Base-by-base conservation (phyloP, 1,139 yeast genomes). In the Diutina ranongensis region DNA sequence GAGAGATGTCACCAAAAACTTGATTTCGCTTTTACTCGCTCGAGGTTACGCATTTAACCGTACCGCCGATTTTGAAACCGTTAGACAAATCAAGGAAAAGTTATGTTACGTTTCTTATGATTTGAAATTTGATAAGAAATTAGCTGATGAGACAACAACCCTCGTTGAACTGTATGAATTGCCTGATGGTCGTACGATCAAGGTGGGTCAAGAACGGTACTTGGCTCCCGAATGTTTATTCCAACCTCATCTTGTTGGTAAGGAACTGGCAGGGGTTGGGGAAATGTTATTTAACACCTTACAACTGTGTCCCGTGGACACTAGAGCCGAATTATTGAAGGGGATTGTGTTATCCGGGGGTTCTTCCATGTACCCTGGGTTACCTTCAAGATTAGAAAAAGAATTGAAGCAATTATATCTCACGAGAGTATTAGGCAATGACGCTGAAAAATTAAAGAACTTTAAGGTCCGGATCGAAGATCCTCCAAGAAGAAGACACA, bases 141-240 rank as follows among this genome's bases (percentile, higher is more conserved):
- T 92, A 51, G 84, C 97, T 18, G 83, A 83, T 53, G 98, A 92
- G 57, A 92, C 99, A 5, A 92, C 98, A 2, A 85, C 94, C 3
- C 71, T 92, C 54, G 96, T 89, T 48, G 95, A 89, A 61, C 76
- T 76, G 50, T 89, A 86, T 62, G 97, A 92, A 65, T 74, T 94
- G 51, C 98, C 98, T 12, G 98, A 92, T 64, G 98, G 98, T 46
- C 78, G 98, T 64, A 79, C 85, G 36, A 88, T 92, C 57, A 86
- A 84, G 63, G 86, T 89, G 44, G 97, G 98, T 3, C 85, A 94
- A 32, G 98, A 92, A 65, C 77, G 98, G 64, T 92, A 86, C 62
- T 95, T 88, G 66, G 98, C 98, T 2, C 97, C 98, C 34, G 98
- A 92, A 65, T 92, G 98, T 68, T 73, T 92, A 57, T 92, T 92